A percentile compares a stretch with the other conserved stretches of the same genome.
phyloP scores from a whole-genome alignment of 805 yeast species.

The Clavispora fructus region DNA sequence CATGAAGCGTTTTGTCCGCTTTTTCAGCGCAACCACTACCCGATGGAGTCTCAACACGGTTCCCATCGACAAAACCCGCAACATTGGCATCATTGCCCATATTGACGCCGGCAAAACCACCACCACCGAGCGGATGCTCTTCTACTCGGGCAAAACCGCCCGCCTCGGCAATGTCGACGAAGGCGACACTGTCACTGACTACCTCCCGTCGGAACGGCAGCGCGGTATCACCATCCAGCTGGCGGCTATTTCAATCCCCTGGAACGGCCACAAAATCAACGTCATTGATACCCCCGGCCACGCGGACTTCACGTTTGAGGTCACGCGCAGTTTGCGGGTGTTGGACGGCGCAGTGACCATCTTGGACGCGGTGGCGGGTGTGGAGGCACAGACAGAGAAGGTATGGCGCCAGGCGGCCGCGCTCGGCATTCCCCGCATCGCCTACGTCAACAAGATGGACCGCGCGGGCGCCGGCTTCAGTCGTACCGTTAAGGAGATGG shows the following conservation, averaged over 20 bases:
- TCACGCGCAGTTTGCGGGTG: constrained; percentile 80
- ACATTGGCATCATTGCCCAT: constrained; percentile 97
- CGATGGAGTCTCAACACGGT: constrained; percentile 19
- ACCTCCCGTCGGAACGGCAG: constrained; percentile 79
- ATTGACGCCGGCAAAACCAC: constrained; percentile 99
- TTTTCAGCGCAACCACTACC: no score
- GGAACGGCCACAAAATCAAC: constrained; percentile 75
- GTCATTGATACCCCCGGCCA: constrained; percentile 97
- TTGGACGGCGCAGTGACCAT: constrained; percentile 93
- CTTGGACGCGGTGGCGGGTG: constrained; percentile 95
- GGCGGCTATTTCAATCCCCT: constrained; percentile 89
- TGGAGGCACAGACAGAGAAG: constrained; percentile 95
- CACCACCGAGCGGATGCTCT: constrained; percentile 94
- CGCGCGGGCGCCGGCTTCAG: constrained; percentile 93
- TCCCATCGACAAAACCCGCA: constrained; percentile 47
- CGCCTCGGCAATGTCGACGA: constrained; percentile 91
- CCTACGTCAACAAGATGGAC: constrained; percentile 93
- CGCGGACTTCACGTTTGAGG: constrained; percentile 96
- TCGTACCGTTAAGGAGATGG: constrained; percentile 80
- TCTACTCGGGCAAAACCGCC: constrained; percentile 72
- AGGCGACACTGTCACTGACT: constrained; percentile 96
- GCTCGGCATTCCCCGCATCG: constrained; percentile 65
- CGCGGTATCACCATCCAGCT: constrained; percentile 95
- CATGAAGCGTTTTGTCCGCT: no score
- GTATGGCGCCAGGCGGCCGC: constrained; percentile 87